These are phyloP conservation scores for Colletotrichum endophyticum DNA, from an alignment of 2,329 filamentous ascomycete species.

Conservation along the genomic window DNA sequence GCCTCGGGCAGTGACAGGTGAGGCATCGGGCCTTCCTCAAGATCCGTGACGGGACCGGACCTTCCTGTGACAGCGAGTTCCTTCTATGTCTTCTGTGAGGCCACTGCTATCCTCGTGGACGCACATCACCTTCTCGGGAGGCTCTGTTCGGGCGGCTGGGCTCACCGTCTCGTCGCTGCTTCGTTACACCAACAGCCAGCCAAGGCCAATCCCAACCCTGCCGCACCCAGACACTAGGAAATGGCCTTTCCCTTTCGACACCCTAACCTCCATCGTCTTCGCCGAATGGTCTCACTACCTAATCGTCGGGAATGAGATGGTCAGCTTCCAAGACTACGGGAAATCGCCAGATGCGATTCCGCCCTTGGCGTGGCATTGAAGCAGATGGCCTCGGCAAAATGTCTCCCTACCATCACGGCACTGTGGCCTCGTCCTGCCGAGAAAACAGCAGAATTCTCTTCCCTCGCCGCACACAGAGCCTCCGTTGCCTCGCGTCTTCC, in stretches of 20 bases:
- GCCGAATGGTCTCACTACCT: neutral
- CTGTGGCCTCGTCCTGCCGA: neutral
- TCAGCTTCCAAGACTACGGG: neutral
- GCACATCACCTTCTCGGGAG: neutral
- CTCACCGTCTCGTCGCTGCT: neutral
- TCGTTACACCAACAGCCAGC: neutral
- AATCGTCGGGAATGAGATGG: neutral
- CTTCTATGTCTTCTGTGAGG: neutral
- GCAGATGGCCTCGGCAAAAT: neutral
- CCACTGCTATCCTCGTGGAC: neutral
- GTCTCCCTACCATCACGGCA: conserved; percentile 9
- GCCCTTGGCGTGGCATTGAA: neutral
- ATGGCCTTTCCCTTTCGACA: neutral
- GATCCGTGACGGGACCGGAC: neutral
- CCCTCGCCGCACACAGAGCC: neutral
- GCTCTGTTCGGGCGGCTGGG: neutral
- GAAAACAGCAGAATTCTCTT: neutral
- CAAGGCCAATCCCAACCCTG: neutral
- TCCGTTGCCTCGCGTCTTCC: neutral
- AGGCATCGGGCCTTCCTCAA: neutral
- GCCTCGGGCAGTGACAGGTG: neutral
- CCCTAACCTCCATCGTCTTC: neutral
- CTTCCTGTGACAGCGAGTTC: neutral
- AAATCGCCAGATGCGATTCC: neutral
- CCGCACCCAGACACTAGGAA: neutral